phyloP scores from a whole-genome alignment of 1,284 basidiomycete genomes.

The Rhodotorula sp. region DNA sequence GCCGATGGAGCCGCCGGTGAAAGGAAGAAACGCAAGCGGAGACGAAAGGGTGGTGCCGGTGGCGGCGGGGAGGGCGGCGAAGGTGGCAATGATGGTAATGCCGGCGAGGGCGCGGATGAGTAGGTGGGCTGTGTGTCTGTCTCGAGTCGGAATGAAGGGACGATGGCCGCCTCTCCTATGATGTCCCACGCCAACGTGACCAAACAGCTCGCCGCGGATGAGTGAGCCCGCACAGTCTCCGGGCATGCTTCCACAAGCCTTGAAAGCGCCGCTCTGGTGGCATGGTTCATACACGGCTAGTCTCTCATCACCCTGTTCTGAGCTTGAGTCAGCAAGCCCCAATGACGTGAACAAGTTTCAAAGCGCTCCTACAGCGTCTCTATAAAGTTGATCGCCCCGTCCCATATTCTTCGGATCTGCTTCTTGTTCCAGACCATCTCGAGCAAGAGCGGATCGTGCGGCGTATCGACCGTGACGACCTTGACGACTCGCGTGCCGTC shows the following conservation, averaged over 20 bases:
- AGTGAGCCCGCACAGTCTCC: too few species aligned
- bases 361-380: background rate
- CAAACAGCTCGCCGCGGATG: too few species aligned
- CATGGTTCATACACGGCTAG: too few species aligned
- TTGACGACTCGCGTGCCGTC: conserved; percentile 17
- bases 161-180: too few species aligned
- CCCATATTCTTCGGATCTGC: conserved; percentile 22
- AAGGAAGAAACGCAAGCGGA: conserved; percentile 8
- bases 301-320: too few species aligned
- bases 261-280: too few species aligned
- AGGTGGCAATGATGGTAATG: background rate
- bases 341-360: too few species aligned
- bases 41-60: conserved; percentile 1
- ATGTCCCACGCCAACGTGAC: too few species aligned
- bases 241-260: too few species aligned
- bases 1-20: background rate
- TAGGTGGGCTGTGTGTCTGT: background rate
- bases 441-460: conserved; percentile 34
- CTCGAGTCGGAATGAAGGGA: background rate
- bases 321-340: too few species aligned
- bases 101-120: background rate
- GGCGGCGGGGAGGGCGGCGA: background rate
- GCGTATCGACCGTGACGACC: conserved; percentile 25
- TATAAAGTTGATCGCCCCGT: conserved; percentile 9
- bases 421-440: conserved; percentile 25